Evolutionary conservation across 352 stramenopile genomes (phyloP).

Genomic region (Globisporangium heterothallicum): DNA sequence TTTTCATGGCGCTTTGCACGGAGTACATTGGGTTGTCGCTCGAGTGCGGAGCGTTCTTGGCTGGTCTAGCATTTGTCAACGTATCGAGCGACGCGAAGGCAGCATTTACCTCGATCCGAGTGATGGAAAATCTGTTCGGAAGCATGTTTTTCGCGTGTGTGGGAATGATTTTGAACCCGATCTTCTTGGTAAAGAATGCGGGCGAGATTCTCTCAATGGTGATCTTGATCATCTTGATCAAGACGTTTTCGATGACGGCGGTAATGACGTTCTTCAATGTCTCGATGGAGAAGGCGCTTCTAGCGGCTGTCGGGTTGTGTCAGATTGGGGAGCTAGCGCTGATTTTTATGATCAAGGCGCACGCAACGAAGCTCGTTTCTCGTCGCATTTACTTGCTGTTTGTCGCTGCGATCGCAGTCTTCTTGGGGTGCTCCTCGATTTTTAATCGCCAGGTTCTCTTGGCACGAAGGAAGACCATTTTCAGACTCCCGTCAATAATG

Average conservation of each 20-base stretch:
- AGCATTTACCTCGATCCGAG: constrained; percentile 78
- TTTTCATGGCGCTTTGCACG: constrained; percentile 83
- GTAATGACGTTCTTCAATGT: constrained; percentile 83
- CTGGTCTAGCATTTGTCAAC: constrained; percentile 75
- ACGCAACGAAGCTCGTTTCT: constrained; percentile 76
- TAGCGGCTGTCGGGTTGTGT: constrained; percentile 67
- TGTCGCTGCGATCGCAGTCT: constrained; percentile 73
- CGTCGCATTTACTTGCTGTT: constrained; percentile 80
- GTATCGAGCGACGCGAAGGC: constrained; percentile 54
- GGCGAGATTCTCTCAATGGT: constrained; percentile 82
- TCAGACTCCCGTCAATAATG: constrained; percentile 41
- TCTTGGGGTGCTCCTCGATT: constrained; percentile 76
- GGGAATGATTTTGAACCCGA: constrained; percentile 83
- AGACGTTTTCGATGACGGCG: constrained; percentile 62
- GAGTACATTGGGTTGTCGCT: constrained; percentile 79
- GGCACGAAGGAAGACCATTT: constrained; percentile 51
- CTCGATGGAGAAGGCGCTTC: constrained; percentile 65
- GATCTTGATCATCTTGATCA: constrained; percentile 70
- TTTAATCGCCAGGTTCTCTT: constrained; percentile 72
- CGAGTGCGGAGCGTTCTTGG: constrained; percentile 79
- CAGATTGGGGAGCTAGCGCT: constrained; percentile 83
- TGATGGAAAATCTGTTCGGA: constrained; percentile 86
- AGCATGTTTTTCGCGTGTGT: constrained; percentile 89
- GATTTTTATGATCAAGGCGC: constrained; percentile 90
- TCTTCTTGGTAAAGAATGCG: constrained; percentile 74